Base-by-base conservation (phyloP, 2,329 filamentous ascomycete species). In the Cordyceps cicadae region DNA sequence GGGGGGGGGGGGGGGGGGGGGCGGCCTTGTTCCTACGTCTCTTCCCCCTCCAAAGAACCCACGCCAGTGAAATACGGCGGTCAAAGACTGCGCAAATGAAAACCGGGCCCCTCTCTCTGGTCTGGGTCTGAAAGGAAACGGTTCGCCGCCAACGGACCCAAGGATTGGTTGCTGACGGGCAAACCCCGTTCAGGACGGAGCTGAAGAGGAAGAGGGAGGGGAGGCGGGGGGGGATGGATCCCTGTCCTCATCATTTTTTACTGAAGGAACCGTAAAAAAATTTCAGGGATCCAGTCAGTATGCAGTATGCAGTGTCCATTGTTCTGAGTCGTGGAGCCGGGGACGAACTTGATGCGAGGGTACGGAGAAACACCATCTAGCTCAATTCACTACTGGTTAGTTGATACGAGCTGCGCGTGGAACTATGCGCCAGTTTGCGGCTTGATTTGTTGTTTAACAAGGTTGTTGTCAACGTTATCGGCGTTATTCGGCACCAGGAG, bases 101-200 rank as follows among this genome's bases (percentile, higher is more conserved):
- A 57, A 57, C 24, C 54, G 54, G 54, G 54, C n/a, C n/a, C n/a
- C n/a, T n/a, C n/a, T n/a, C n/a, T n/a, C n/a, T n/a, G n/a, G n/a
- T n/a, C n/a, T n/a, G n/a, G n/a, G n/a, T n/a, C n/a, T n/a, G n/a
- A 17, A 19, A 41, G 17, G 37, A 39, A 15, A 11, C 11, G 37
- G 7, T 52, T 37, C 21, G 6, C 26, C 19, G 17, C 32, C 14
- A 12, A 3, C 3, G 12, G 6, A 4, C n/a, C 14, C 5, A 41
- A 12, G 11, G 39, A 21, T 48, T 48, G 14, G 45, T 19, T 57
- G 45, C 54, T 57, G 54, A 50, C 54, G 45, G 45, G 54, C 45
- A n/a, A 32, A 45, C 32, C 54, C 54, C 37, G 54, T 57, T 50
- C 45, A 39, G 34, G 21, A 57, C 54, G 54, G 54, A 56, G 53